phyloP scores from a whole-genome alignment of 495 filamentous ascomycete genomes.

The Talaromyces thailandensis region DNA sequence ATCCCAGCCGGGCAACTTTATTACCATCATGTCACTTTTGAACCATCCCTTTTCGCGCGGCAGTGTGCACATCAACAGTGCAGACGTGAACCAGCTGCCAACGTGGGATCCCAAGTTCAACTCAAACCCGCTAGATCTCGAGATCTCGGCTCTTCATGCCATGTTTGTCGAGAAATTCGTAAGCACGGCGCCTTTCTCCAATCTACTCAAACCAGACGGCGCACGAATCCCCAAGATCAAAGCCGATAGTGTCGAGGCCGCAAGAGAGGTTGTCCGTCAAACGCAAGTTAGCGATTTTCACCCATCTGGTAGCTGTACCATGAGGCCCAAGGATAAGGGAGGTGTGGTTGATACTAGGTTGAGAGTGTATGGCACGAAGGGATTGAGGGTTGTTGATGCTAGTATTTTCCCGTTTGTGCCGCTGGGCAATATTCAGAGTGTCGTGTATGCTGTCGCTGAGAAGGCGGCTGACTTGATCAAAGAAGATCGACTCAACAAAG shows the following conservation, averaged over 20 bases:
- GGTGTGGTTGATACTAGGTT: conserved; percentile 32
- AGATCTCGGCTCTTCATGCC: conserved; percentile 35
- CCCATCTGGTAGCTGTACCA: not conserved
- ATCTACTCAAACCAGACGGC: conserved; percentile 14
- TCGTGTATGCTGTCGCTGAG: conserved; percentile 48
- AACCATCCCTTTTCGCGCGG: conserved; percentile 44
- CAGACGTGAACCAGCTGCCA: conserved; percentile 25
- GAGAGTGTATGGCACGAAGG: conserved; percentile 39
- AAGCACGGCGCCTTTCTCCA: conserved; percentile 23
- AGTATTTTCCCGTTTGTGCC: conserved; percentile 43
- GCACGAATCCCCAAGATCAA: not conserved
- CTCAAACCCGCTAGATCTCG: conserved; percentile 23
- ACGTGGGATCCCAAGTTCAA: conserved; percentile 17
- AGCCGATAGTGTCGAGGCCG: conserved; percentile 13
- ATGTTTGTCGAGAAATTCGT: conserved; percentile 32
- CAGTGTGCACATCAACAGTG: conserved; percentile 42
- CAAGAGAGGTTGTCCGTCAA: conserved; percentile 1
- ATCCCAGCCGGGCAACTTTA: conserved; percentile 9
- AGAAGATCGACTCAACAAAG: conserved; percentile 7
- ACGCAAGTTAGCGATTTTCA: not conserved
- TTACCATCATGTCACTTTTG: conserved; percentile 12
- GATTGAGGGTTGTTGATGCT: conserved; percentile 45
- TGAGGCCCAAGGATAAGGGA: conserved; percentile 25
- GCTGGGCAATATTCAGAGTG: conserved; percentile 37
- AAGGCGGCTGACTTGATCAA: conserved; percentile 46